Base-by-base conservation (phyloP, 2,329 filamentous ascomycete genomes). In the Rugonectria rugulosa region DNA sequence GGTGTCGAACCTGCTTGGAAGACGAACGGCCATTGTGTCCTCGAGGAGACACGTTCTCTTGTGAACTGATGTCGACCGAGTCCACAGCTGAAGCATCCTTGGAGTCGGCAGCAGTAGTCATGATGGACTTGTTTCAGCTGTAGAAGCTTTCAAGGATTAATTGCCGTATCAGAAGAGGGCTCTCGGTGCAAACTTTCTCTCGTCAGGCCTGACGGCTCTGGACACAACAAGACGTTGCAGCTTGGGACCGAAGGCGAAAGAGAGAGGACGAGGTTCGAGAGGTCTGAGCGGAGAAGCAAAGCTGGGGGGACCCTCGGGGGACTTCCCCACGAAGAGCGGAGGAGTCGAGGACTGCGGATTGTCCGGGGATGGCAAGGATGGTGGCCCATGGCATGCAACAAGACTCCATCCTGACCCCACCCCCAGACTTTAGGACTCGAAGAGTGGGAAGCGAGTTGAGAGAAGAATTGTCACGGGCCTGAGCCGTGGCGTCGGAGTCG, bases 1-100 rank as follows among this genome's bases (percentile, higher is more conserved):
- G 71, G 57, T 79, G 76, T 12, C 77, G 72, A 21, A 77, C 64
- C 49, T 77, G 70, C 46, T 76, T 77, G 37, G 20, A 68, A 19
- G 68, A 60, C 17, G 67, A 68, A 5, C 70, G 67, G 5, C 57
- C 62, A 6, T 50, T 19, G 6, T 56, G 55, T 19, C 59, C 64
- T 15, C 70, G 70, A 10, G 70, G 67, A n/a, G 71, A 69, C 32
- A 68, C 65, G 52, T 74, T 75, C 43, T 74, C 74, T 53, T 74
- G 71, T 49, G 62, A 62, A 29, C 64, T 49, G 42, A 69, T 65
- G 50, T 72, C 70, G 55, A 26, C 41, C n/a, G 21, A 45, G 31
- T 56, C 48, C 40, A 43, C 27, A 36, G 23, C 50, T 15, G 40
- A 43, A 36, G 53, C 56, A 27, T 62, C 57, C 45, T 64, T 60